Base-by-base conservation (phyloP, 1,139 yeast genomes). In the Hansenula sp. region DNA sequence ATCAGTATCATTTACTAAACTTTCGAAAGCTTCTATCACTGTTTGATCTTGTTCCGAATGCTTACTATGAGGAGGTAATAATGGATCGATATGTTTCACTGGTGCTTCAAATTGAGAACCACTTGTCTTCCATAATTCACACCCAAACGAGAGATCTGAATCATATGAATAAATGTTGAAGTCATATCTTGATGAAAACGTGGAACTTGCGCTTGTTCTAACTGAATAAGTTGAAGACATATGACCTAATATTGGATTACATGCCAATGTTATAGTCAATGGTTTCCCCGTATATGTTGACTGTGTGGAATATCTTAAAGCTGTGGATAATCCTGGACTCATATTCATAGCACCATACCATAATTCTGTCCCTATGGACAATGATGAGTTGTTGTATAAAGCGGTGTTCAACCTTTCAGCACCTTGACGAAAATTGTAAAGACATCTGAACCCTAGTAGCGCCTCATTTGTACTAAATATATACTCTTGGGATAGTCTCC, bases 191-290 rank as follows among this genome's bases (percentile, higher is more conserved):
- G 96, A 86, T 41, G 93, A 81, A 50, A 93, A 83, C 0, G 96
- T 84, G 1, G 95, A 77, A 13, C 82, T 78, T 0, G 80, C 76
- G 7, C 90, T 79, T 0, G 96, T 87, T 57, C 84, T 81, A 30
- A 93, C 89, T 0, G 96, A 81, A 61, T 93, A 93, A 0, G 96
- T 85, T 1, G 96, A 84, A 1, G 96, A 84, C 6, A 94, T 65
- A 53, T 91, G 95, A 4, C 99, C 99, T 62, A 93, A 72, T 12
- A 93, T 71, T 1, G 99, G 99, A 61, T 93, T 93, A 47, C 87
- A 76, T 1, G 96, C 84, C 31, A 93, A 60, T 0, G 98, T 87
- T 77, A 93, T 78, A 0, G 96, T 87, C 49, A 91, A 65, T 0
- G 99, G 99, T 49, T 88, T 85, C 2, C 94, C 95, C 0, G 95